Conservation (phyloP, 23 red algal species). For the Gracilaria domingensis region DNA sequence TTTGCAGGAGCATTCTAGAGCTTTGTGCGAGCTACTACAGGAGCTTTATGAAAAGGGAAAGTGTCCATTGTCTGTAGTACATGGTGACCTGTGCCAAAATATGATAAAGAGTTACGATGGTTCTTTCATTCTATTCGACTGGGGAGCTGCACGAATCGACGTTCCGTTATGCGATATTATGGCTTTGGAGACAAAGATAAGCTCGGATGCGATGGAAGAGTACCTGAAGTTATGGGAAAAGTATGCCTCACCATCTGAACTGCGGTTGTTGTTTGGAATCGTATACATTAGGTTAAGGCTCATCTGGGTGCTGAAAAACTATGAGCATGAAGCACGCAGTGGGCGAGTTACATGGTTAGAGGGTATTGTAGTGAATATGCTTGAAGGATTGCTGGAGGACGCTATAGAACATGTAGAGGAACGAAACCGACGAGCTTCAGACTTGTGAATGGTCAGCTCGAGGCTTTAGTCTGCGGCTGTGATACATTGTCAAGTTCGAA, state of each 20-base stretch:
- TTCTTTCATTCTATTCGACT: not conserved
- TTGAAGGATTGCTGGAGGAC: too few relatives aligned
- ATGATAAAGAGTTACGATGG: not conserved
- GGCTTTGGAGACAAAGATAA: not conserved
- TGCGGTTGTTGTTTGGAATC: not conserved
- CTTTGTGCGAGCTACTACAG: not conserved
- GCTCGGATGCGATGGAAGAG: not conserved
- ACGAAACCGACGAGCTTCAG: too few relatives aligned
- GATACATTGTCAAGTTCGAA: too few relatives aligned
- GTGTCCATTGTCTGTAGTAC: not conserved
- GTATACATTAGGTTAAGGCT: not conserved
- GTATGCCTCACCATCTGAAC: slow-evolving; percentile 22
- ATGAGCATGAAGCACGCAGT: not conserved
- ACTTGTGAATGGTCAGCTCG: too few relatives aligned
- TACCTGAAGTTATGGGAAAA: not conserved
- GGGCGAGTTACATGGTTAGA: too few relatives aligned
- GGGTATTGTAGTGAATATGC: too few relatives aligned
- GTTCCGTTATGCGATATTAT: not conserved
- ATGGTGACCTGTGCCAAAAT: not conserved
- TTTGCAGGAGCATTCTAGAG: not conserved
- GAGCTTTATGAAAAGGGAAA: not conserved
- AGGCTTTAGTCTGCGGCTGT: too few relatives aligned
- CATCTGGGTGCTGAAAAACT: not conserved
- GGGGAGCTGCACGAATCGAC: not conserved
- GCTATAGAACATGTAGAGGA: too few relatives aligned